These are phyloP conservation scores for Linnemannia elongata DNA, from an alignment of 192 early-diverging fungal genomes.

Conservation along the genomic window DNA sequence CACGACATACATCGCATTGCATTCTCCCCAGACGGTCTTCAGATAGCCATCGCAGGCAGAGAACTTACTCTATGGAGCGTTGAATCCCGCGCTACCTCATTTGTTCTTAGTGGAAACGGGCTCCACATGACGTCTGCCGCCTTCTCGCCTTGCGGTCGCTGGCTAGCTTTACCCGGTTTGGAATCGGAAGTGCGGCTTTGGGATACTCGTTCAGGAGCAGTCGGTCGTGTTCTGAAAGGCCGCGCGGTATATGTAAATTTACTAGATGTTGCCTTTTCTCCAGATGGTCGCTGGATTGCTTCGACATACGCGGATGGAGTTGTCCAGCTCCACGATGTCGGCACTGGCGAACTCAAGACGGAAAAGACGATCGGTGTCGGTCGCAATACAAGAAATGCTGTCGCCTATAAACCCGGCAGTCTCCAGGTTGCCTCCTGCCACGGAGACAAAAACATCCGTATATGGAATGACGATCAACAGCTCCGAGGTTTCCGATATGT, in stretches of 20 bases:
- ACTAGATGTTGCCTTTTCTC: not conserved
- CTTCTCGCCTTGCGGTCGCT: not conserved
- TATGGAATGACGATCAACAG: not conserved
- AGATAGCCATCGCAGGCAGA: not conserved
- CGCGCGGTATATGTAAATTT: not conserved
- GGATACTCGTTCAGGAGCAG: not conserved
- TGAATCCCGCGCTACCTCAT: not conserved
- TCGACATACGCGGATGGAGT: not conserved
- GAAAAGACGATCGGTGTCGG: not conserved
- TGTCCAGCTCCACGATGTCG: not conserved
- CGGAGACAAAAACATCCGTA: not conserved
- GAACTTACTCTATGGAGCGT: too few relatives aligned
- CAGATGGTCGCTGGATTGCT: not conserved
- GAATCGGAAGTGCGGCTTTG: slow-evolving; percentile 1
- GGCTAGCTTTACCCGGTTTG: not conserved
- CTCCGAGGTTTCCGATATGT: not conserved
- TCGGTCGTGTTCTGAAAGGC: not conserved
- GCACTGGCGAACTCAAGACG: not conserved
- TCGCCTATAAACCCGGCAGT: not conserved
- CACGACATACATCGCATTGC: not conserved
- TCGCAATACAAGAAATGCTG: rapidly evolving
- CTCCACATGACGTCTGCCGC: too few relatives aligned
- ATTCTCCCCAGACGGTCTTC: not conserved
- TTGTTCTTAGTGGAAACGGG: not conserved
- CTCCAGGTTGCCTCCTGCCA: not conserved